phyloP scores from a whole-genome alignment of 257 asterid species.

The Gynochthodes officinalis region DNA sequence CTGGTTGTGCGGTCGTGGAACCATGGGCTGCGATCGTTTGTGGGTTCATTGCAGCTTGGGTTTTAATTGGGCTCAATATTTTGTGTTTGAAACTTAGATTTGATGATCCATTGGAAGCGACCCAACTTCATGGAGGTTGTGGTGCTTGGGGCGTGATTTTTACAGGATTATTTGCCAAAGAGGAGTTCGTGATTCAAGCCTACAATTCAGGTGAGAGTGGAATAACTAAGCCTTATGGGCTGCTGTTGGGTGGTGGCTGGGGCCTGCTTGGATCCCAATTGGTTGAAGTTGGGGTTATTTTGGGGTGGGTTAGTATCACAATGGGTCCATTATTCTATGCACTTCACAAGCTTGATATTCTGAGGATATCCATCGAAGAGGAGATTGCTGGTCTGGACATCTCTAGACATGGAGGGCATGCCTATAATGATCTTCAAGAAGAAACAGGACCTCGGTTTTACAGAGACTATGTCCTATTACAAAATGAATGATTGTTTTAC shows the following conservation, averaged over 20 bases:
- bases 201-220: slow-evolving; percentile 39
- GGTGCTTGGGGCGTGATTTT: slow-evolving; percentile 70
- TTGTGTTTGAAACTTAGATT: slow-evolving; percentile 34
- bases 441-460: slow-evolving; percentile 41
- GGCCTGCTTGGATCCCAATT: slow-evolving; percentile 55
- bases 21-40: slow-evolving; percentile 67
- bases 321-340: slow-evolving; percentile 61
- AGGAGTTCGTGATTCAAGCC: slow-evolving; percentile 40
- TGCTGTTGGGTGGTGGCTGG: slow-evolving; percentile 58
- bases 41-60: slow-evolving; percentile 55
- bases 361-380: slow-evolving; percentile 52
- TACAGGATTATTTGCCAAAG: slow-evolving; percentile 55
- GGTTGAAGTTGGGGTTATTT: slow-evolving; percentile 39
- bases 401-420: slow-evolving; percentile 67
- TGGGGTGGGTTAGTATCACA: slow-evolving; percentile 56
- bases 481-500: slow-evolving; percentile 18
- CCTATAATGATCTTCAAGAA: slow-evolving; percentile 48
- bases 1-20: slow-evolving; percentile 61
- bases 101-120: slow-evolving; percentile 63
- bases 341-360: slow-evolving; percentile 42
- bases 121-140: slow-evolving; percentile 64
- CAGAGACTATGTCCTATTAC: slow-evolving; percentile 47
- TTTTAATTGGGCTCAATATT: slow-evolving; percentile 47
- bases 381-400: slow-evolving; percentile 68
- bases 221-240: slow-evolving; percentile 39